A percentile compares a stretch with the other conserved stretches of the same genome.
Conservation (phyloP, 2,329 filamentous ascomycete genomes). For the Alternaria triticina region DNA sequence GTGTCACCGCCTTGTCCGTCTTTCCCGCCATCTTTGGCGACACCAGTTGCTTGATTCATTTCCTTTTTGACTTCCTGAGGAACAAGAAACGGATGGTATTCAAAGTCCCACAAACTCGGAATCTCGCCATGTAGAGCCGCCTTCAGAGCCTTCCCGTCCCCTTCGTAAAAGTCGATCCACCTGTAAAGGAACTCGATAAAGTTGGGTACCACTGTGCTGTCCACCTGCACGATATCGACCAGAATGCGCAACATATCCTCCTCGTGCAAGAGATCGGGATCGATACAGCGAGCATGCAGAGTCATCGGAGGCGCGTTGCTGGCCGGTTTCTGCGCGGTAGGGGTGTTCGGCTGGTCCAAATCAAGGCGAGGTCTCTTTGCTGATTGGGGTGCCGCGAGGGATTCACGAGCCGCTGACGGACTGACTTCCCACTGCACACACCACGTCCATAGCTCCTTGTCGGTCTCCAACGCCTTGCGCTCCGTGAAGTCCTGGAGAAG, state of each 20-base stretch:
- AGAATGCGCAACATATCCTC: conserved; percentile 39
- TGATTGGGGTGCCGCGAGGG: conserved; percentile 8
- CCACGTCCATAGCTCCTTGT: conserved; percentile 44
- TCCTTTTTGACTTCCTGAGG: conserved; percentile 14
- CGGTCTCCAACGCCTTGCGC: conserved; percentile 16
- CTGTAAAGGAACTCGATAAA: conserved; percentile 45
- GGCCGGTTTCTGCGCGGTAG: neutral
- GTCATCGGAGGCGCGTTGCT: conserved; percentile 16
- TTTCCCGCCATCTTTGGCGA: neutral
- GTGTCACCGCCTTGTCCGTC: neutral
- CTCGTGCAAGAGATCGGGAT: conserved; percentile 32
- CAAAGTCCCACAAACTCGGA: conserved; percentile 45
- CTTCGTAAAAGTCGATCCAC: conserved; percentile 41
- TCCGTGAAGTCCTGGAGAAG: conserved; percentile 40
- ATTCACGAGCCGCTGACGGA: neutral
- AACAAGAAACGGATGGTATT: conserved; percentile 36
- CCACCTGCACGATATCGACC: conserved; percentile 40
- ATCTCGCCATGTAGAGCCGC: conserved; percentile 43
- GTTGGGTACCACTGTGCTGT: conserved; percentile 38
- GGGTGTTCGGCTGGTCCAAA: neutral
- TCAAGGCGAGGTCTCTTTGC: conserved; percentile 35
- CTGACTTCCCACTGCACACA: conserved; percentile 41
- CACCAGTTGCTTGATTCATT: neutral
- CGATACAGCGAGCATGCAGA: conserved; percentile 25
- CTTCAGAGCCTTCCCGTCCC: conserved; percentile 40